Evolutionary conservation across 495 filamentous ascomycete genomes (phyloP).

Genomic region (Penicillium arizonense): DNA sequence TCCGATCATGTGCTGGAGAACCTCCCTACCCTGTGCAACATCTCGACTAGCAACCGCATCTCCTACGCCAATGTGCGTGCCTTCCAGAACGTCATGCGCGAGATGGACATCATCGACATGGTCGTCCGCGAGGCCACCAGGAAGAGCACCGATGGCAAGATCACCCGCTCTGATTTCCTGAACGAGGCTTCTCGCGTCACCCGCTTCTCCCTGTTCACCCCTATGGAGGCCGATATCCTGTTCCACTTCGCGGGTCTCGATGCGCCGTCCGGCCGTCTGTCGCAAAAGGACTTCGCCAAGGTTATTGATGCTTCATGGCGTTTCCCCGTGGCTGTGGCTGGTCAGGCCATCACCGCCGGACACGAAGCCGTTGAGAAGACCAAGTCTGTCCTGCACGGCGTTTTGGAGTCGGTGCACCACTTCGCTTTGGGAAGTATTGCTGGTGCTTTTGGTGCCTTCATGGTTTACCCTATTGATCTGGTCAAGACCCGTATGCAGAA

Average conservation of each 20-base stretch:
- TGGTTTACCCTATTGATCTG: conserved; percentile 98
- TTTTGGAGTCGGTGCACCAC: conserved; percentile 80
- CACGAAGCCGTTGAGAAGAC: conserved; percentile 50
- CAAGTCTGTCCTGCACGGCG: conserved; percentile 54
- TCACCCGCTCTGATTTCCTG: conserved; percentile 89
- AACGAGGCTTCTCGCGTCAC: conserved; percentile 90
- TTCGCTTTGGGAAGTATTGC: conserved; percentile 86
- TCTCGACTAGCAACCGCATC: conserved; percentile 86
- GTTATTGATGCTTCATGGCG: conserved; percentile 93
- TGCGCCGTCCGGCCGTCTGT: conserved; percentile 79
- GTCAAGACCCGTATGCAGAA: conserved; percentile 99
- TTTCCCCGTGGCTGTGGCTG: conserved; percentile 47
- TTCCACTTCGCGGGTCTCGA: conserved; percentile 97
- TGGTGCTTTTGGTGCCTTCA: conserved; percentile 96
- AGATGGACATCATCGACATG: conserved; percentile 96
- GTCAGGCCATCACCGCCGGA: conserved; percentile 34
- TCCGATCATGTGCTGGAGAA: conserved; percentile 96
- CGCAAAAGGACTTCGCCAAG: conserved; percentile 83
- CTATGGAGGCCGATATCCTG: conserved; percentile 98
- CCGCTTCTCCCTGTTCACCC: conserved; percentile 91
- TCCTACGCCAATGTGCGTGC: conserved; percentile 96
- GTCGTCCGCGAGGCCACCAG: conserved; percentile 81
- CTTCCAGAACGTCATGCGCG: conserved; percentile 93
- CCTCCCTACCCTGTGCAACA: conserved; percentile 91
- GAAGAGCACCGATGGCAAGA: conserved; percentile 86